These are phyloP conservation scores for Craterostigma plantagineum DNA, from an alignment of 257 asterid species.

Conservation along the genomic window DNA sequence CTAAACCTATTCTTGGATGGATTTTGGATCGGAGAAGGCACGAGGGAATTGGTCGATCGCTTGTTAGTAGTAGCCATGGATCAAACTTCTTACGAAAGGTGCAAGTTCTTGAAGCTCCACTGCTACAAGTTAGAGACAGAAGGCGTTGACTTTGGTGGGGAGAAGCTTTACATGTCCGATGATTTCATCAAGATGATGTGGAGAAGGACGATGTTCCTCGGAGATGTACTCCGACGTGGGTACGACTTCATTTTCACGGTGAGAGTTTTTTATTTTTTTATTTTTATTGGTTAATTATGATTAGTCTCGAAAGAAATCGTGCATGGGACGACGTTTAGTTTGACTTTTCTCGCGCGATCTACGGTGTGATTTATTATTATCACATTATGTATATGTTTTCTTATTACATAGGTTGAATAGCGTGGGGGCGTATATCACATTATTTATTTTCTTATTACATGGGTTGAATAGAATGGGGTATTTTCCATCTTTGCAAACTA, in stretches of 20 bases:
- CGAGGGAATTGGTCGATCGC: conserved; percentile 11
- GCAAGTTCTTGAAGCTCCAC: conserved; percentile 20
- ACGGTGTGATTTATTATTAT: no score
- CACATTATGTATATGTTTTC: no score
- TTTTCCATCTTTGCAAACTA: no score
- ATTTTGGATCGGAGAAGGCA: conserved; percentile 33
- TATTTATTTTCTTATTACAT: no score
- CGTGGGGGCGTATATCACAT: no score
- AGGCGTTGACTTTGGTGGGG: conserved; percentile 22
- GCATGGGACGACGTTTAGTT: not conserved
- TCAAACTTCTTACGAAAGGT: conserved; percentile 24
- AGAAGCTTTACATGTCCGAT: conserved; percentile 23
- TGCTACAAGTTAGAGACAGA: conserved; percentile 31
- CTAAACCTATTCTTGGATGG: conserved; percentile 36
- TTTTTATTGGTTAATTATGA: not conserved
- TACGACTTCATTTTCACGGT: conserved; percentile 29
- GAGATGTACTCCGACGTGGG: conserved; percentile 21
- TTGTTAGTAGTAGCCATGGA: conserved; percentile 30
- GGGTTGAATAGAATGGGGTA: no score
- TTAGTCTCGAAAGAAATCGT: not conserved
- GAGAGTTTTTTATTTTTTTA: not conserved
- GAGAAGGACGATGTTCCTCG: conserved; percentile 24
- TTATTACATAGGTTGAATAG: no score
- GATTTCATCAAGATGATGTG: conserved; percentile 42
- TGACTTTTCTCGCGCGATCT: not conserved